phyloP scores from a whole-genome alignment of 2,329 filamentous ascomycete species.

The Aspergillus sp. region DNA sequence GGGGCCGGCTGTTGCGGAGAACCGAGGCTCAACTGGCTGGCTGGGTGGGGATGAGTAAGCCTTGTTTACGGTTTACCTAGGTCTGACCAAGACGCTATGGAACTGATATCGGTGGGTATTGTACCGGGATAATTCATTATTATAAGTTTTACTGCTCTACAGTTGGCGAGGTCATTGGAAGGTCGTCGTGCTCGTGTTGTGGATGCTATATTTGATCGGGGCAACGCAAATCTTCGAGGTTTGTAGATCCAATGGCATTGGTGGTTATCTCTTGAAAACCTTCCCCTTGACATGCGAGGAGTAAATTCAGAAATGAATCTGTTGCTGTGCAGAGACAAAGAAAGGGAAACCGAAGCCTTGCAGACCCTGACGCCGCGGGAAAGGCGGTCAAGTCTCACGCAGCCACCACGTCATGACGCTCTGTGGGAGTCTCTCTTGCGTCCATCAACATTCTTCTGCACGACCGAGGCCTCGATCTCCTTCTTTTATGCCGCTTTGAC shows the following conservation, averaged over 20 bases:
- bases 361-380: not conserved
- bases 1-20: conserved; percentile 21
- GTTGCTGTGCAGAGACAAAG: not conserved
- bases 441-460: conserved; percentile 7
- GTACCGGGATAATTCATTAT: not conserved
- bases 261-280: not conserved
- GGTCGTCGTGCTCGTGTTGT: no score
- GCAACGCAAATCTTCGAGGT: no score
- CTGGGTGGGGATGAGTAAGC: conserved; percentile 1
- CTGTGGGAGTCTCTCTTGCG: not conserved
- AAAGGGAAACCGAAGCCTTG: not conserved
- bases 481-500: not conserved
- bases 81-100: not conserved
- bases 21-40: conserved; percentile 19
- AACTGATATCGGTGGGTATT: not conserved
- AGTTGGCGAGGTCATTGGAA: not conserved
- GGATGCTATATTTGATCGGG: no score
- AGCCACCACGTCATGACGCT: conserved; percentile 17
- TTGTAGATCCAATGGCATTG: not conserved
- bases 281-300: not conserved
- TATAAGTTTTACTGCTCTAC: not conserved
- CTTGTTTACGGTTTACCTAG: not conserved
- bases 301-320: not conserved
- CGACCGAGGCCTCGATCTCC: not conserved
- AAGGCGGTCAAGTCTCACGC: conserved; percentile 5